phyloP scores from a whole-genome alignment of 805 yeast species.

The Candida piceae region DNA sequence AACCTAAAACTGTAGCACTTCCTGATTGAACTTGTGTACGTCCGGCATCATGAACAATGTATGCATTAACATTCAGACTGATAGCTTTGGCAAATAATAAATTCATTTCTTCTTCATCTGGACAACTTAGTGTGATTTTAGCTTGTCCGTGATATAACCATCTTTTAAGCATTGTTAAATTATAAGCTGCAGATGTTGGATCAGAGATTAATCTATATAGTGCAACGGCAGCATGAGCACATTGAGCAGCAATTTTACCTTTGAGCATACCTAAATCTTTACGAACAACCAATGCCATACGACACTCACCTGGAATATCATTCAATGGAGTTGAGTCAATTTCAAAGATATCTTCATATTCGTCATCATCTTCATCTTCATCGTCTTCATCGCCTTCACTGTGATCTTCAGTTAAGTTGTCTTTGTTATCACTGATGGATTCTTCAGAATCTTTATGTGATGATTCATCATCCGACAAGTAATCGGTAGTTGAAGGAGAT shows the following conservation, averaged over 20 bases:
- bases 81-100: conserved; percentile 75
- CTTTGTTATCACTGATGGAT: no score
- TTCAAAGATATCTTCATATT: conserved; percentile 40
- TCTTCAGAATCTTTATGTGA: no score
- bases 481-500: conserved; percentile 22
- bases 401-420: conserved; percentile 28
- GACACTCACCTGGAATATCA: conserved; percentile 69
- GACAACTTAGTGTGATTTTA: conserved; percentile 78
- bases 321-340: conserved; percentile 58
- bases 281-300: conserved; percentile 85
- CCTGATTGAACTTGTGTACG: conserved; percentile 96
- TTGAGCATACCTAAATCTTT: conserved; percentile 87
- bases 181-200: conserved; percentile 46
- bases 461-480: conserved; percentile 19
- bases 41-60: conserved; percentile 92
- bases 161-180: conserved; percentile 58
- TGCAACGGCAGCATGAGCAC: conserved; percentile 95
- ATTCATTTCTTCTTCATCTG: conserved; percentile 67
- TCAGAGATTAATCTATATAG: conserved; percentile 67
- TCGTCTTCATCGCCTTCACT: conserved; percentile 34
- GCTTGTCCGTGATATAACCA: conserved; percentile 92
- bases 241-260: conserved; percentile 97
- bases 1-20: conserved; percentile 90
- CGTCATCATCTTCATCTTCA: conserved; percentile 28
- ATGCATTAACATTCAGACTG: conserved; percentile 70